Evolutionary conservation across 2,329 filamentous ascomycete species (phyloP), one percentile per base, ranked within the genome.

Genomic region (Talaromyces sp.): DNA sequence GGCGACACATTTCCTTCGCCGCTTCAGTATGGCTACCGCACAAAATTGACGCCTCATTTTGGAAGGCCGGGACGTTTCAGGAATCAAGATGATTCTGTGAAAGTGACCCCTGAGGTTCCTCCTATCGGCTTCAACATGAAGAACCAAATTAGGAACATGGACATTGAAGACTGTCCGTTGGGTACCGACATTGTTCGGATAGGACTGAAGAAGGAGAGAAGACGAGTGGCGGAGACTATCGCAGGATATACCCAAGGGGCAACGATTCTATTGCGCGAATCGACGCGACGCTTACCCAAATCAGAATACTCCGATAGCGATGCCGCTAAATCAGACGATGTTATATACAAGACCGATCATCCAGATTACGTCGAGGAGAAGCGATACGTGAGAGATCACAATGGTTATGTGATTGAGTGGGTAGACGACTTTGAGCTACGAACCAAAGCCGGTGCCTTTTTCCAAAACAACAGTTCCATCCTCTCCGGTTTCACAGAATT

Each of bases 401-500:
- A 93, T 64, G 88, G 83, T 63, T 89, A 82, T 53, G 87, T 89
- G 3, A 92, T 89, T 31, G 94, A 99, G 74, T 97, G 95, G 75
- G 84, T 99, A 62, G 90, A 88, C 69, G 77, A 85, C 72, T 94
- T 88, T 77, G 79, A 86, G 69, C 96, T 99, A 77, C 87, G 87
- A 71, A 97, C 96, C 77, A 90, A 89, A 2, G 94, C 94, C 10
- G 92, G 92, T 60, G 86, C 90, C 54, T 99, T 99, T 79, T 99
- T 99, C 83, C 94, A 99, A 71, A 99, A 99, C 81, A 99, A 99
- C 82, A 97, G 97, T 80, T 95, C 91, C 57, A 97, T 99, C 75
- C 86, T 99, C 22, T 85, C 89, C 31, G 77, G 79, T 15, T 96
- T 97, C 75, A 96, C 91, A 13, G 81, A 85, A 64, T 96, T 95